Evolutionary conservation across 352 stramenopile species (phyloP).

Genomic region (Phytophthora megakarya): DNA sequence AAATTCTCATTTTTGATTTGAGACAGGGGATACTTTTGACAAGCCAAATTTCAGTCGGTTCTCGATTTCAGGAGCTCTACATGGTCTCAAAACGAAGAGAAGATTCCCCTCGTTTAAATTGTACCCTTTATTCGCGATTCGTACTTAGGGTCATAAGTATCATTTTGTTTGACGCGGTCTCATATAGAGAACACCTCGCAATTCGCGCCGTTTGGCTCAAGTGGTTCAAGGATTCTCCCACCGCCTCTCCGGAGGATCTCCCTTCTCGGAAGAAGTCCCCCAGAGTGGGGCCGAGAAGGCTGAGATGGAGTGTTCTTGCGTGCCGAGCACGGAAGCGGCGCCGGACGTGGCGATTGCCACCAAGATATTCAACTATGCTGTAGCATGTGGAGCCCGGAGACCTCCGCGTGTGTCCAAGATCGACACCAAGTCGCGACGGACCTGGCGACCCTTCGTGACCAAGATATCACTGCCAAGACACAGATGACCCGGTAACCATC

Average conservation of each 20-base stretch:
- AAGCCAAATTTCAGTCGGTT: too few species aligned
- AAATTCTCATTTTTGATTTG: too few species aligned
- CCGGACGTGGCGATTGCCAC: not conserved
- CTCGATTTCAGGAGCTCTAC: too few species aligned
- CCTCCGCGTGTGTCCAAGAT: not conserved
- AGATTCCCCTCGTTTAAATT: too few species aligned
- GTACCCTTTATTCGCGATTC: too few species aligned
- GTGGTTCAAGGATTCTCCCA: not conserved
- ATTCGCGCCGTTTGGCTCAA: not conserved
- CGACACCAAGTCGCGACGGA: not conserved
- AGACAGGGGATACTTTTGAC: too few species aligned
- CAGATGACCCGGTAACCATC: too few species aligned
- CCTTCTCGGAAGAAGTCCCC: not conserved
- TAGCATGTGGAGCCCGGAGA: not conserved
- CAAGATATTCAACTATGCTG: slow-evolving; percentile 1
- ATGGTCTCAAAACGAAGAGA: too few species aligned
- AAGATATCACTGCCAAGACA: not conserved
- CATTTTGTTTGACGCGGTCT: too few species aligned
- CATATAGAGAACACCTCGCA: too few species aligned
- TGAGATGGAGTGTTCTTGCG: not conserved
- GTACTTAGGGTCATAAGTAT: too few species aligned
- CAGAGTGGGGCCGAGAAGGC: not conserved
- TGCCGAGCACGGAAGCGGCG: not conserved
- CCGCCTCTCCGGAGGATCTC: not conserved
- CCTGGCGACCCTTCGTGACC: not conserved